A percentile compares a stretch with the other conserved stretches of the same genome.
Conservation (phyloP, 1,139 yeast species). For the Diutina siamensis region DNA sequence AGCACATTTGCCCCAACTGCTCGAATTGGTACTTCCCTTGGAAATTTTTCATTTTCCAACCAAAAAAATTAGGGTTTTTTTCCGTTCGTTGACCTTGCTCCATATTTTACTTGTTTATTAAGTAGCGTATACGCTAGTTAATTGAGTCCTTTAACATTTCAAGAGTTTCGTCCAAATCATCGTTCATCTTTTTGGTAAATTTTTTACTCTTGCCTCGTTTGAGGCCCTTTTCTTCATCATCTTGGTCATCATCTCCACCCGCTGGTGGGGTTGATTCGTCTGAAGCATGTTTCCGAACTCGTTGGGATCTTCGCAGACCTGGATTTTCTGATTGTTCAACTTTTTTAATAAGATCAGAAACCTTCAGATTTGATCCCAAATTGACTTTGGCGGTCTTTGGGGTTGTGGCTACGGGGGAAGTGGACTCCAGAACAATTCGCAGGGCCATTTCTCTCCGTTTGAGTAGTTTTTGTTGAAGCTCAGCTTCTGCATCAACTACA, state of each 20-base stretch:
- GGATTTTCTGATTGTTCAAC: background rate
- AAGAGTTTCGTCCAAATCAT: conserved; percentile 4
- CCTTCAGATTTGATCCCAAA: conserved; percentile 1
- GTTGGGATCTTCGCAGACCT: background rate
- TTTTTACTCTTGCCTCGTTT: conserved; percentile 1
- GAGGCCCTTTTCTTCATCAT: background rate
- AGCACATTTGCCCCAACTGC: too few species aligned
- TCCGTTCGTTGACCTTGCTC: too few species aligned
- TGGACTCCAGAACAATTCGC: background rate
- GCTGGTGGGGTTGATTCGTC: background rate
- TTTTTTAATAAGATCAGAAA: conserved; percentile 1
- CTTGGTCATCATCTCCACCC: background rate
- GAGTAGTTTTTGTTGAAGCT: background rate
- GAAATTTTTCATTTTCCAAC: too few species aligned
- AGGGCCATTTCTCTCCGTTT: conserved; percentile 2
- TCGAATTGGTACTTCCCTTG: too few species aligned
- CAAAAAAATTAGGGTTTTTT: too few species aligned
- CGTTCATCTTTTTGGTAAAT: conserved; percentile 4
- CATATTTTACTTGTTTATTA: too few species aligned
- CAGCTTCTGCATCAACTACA: background rate
- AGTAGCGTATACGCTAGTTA: too few species aligned
- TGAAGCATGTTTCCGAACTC: background rate
- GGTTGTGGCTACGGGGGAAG: background rate
- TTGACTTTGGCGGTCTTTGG: conserved; percentile 2
- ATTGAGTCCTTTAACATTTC: conserved; percentile 3